Base-by-base conservation (phyloP, 106 monocot genomes). In the Dendrobium nobile region DNA sequence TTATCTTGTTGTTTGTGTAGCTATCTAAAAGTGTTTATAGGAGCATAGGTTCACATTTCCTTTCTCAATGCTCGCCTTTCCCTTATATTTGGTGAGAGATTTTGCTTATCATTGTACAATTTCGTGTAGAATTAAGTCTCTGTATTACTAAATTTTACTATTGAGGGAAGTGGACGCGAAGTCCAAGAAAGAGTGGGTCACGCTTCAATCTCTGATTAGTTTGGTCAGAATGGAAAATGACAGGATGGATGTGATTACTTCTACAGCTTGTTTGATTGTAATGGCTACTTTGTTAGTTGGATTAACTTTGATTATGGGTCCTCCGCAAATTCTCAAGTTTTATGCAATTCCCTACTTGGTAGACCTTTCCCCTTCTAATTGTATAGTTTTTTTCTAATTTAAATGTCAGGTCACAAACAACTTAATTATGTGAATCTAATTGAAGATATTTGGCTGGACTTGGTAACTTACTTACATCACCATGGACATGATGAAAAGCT, bases 61-160 rank as follows among this genome's bases (percentile, higher is more conserved):
- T 56, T 89, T 93, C 70, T 88, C 95, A 26, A 48, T 92, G 89
- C 89, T 93, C 48, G 91, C 95, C 45, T 95, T 75, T 79, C 95
- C 95, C 9, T 40, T 92, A 2, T 94, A 94, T 78, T 79, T 94
- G 81, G 91, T 94, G 75, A 91, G 89, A 26, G 67, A 59, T 33
- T 79, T 31, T 58, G 13, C 7, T 5, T 56, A 15, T 1, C 18
- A 20, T 11, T 18, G 72, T 20, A 42, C 56, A 73, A 22, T 73
- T 64, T 18, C 26, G 18, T 24, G 20, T 70, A 41, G 64, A 70
- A 54, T 47, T 45, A 44, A 0, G 3, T 79, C 59, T 20, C 27
- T 15, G 6, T 22, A 26, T 22, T 9, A 16, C 41, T 75, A 24
- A 33, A 10, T 22, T 0, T 22, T 37, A 48, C 82, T 28, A 28